Evolutionary conservation across 2,329 filamentous ascomycete genomes (phyloP).

Genomic region (Arachnomyces sp.): DNA sequence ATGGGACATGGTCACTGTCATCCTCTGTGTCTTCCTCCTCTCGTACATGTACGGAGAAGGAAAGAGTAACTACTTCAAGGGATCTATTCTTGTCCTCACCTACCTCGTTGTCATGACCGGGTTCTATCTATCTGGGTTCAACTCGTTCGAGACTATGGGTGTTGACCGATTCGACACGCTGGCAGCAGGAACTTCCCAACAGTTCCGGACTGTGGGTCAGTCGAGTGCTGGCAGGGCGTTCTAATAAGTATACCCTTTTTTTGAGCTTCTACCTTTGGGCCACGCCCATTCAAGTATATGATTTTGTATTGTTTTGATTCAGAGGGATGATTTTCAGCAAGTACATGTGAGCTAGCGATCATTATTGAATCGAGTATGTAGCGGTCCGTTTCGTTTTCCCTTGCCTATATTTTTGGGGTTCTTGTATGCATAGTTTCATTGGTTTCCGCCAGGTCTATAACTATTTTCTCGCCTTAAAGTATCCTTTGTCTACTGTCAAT

Average conservation of each 20-base stretch:
- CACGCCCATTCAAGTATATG: not conserved
- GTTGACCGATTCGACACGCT: constrained; percentile 40
- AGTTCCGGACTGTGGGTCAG: constrained; percentile 36
- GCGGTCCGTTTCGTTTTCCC: not conserved
- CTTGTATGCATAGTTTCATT: not conserved
- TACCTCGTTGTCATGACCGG: constrained; percentile 88
- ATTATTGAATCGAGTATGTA: too few species aligned
- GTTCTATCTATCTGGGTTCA: constrained; percentile 74
- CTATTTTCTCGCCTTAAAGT: too few species aligned
- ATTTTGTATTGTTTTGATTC: not conserved
- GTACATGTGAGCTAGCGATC: too few species aligned
- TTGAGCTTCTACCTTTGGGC: too few species aligned
- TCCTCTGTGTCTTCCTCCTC: constrained; percentile 88
- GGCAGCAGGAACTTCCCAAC: constrained; percentile 24
- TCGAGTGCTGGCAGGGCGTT: constrained; percentile 30
- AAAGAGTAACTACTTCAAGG: constrained; percentile 99
- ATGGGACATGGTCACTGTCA: constrained; percentile 98
- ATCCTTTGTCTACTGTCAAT: too few species aligned
- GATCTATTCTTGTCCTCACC: constrained; percentile 83
- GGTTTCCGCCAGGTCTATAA: too few species aligned
- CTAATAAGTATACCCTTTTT: constrained; percentile 3
- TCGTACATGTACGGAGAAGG: constrained; percentile 98
- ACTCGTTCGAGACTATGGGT: constrained; percentile 43
- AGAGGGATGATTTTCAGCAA: too few species aligned
- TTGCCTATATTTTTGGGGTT: not conserved